phyloP scores from a whole-genome alignment of 1,284 basidiomycete genomes.

The Schizopora paradoxa region DNA sequence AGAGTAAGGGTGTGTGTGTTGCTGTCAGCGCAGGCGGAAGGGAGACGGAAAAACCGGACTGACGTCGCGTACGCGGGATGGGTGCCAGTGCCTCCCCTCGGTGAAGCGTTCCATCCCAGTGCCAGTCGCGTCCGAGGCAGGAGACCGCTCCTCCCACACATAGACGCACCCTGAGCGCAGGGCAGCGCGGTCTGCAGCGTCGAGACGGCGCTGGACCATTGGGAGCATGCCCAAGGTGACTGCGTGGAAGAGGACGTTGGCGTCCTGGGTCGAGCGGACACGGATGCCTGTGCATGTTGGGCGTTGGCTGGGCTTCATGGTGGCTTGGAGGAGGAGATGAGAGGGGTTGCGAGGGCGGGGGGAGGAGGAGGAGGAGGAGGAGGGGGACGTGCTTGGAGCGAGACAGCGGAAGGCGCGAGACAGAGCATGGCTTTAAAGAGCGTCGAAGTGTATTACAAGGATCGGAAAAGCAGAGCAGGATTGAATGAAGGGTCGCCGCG shows the following conservation, averaged over 20 bases:
- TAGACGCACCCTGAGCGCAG: constrained; percentile 39
- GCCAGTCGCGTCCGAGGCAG: constrained; percentile 31
- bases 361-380: neutral
- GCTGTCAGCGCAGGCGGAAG: neutral
- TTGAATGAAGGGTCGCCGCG: too few species aligned
- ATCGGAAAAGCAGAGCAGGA: too few species aligned
- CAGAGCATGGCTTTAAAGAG: too few species aligned
- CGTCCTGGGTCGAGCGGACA: constrained; percentile 30
- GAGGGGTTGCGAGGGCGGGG: neutral
- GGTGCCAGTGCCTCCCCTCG: constrained; percentile 37
- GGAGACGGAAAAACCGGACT: constrained; percentile 17
- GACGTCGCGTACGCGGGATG: constrained; percentile 35
- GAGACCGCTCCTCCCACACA: constrained; percentile 40
- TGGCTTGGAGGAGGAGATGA: too few species aligned
- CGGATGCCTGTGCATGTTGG: constrained; percentile 28
- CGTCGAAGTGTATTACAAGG: too few species aligned
- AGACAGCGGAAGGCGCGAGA: constrained; percentile 11
- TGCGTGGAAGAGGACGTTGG: constrained; percentile 34
- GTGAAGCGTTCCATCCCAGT: constrained; percentile 40
- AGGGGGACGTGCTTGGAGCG: neutral
- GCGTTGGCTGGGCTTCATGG: constrained; percentile 25
- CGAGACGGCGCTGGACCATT: constrained; percentile 38
- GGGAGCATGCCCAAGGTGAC: constrained; percentile 28
- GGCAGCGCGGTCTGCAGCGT: constrained; percentile 38
- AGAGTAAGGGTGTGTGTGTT: constrained; percentile 1